phyloP scores from a whole-genome alignment of 768 basidiomycete species.

The Leccinellum rugosiceps region DNA sequence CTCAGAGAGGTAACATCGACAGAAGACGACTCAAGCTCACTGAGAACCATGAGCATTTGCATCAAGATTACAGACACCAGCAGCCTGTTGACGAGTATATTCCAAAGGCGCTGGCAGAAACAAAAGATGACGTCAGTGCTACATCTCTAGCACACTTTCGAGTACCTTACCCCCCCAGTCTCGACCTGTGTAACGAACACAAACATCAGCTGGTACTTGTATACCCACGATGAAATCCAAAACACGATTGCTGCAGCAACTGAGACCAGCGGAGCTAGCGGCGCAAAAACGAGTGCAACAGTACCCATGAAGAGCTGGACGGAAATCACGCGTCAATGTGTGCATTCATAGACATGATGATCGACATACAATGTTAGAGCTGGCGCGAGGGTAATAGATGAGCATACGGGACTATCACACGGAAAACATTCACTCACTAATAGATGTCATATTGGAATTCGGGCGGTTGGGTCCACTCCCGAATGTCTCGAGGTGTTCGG shows the following conservation, averaged over 20 bases:
- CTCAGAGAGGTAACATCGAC: not conserved
- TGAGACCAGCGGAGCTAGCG: conserved; percentile 86
- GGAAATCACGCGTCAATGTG: conserved; percentile 4
- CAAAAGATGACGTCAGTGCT: not conserved
- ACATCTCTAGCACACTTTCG: not conserved
- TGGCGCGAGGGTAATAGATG: conserved; percentile 16
- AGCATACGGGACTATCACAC: not conserved
- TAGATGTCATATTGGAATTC: conserved; percentile 86
- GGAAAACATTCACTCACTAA: conserved; percentile 51
- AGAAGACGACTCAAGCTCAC: conserved; percentile 44
- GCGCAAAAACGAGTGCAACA: conserved; percentile 93
- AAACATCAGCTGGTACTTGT: conserved; percentile 98
- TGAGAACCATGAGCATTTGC: conserved; percentile 84
- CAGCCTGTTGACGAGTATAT: conserved; percentile 87
- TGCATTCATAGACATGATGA: not conserved
- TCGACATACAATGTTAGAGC: conserved; percentile 54
- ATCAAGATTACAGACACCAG: conserved; percentile 77
- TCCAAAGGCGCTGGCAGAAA: conserved; percentile 76
- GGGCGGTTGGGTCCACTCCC: conserved; percentile 87
- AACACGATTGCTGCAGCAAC: conserved; percentile 82
- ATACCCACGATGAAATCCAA: conserved; percentile 83
- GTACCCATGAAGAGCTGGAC: conserved; percentile 80
- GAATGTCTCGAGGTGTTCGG: conserved; percentile 84
- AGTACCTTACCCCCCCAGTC: conserved; percentile 77
- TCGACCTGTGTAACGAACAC: conserved; percentile 87